phyloP scores from a whole-genome alignment of 805 yeast species.

The Candida boleticola region DNA sequence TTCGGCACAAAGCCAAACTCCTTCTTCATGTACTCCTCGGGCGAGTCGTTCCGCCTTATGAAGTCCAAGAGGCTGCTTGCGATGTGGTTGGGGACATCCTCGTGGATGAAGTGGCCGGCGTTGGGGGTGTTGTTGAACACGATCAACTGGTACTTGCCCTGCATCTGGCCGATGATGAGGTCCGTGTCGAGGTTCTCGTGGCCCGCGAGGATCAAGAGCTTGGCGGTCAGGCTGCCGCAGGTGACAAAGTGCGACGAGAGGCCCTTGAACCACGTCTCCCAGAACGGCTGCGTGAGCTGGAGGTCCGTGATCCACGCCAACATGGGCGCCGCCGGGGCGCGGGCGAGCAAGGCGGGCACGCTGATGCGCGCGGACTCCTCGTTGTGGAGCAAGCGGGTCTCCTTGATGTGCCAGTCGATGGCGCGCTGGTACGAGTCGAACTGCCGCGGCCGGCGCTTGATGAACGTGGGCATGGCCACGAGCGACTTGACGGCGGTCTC shows the following conservation, averaged over 20 bases:
- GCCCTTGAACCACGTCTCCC: slow-evolving; percentile 81
- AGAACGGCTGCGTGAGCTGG: slow-evolving; percentile 56
- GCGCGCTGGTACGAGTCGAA: slow-evolving; percentile 59
- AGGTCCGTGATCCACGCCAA: slow-evolving; percentile 68
- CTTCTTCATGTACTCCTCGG: slow-evolving; percentile 27
- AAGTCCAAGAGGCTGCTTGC: slow-evolving; percentile 55
- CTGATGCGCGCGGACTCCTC: slow-evolving; percentile 65
- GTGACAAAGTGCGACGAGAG: slow-evolving; percentile 53
- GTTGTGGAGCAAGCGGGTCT: slow-evolving; percentile 52
- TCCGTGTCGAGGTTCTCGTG: slow-evolving; percentile 84
- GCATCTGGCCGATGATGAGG: slow-evolving; percentile 95
- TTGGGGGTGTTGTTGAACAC: slow-evolving; percentile 56
- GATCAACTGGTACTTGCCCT: slow-evolving; percentile 88
- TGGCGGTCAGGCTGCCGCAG: slow-evolving; percentile 42
- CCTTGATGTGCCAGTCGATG: slow-evolving; percentile 75
- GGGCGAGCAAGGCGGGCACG: slow-evolving; percentile 65
- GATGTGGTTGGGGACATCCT: slow-evolving; percentile 74
- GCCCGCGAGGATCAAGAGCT: slow-evolving; percentile 79
- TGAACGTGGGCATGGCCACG: slow-evolving; percentile 61
- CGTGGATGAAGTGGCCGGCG: slow-evolving; percentile 93
- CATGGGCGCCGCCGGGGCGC: slow-evolving; percentile 1
- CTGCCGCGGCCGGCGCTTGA: slow-evolving; percentile 58
- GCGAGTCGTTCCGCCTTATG: slow-evolving; percentile 43
- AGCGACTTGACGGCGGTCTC: slow-evolving; percentile 82
- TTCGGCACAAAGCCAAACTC: slow-evolving; percentile 31